Evolutionary conservation across 164 flowering plant genomes (phyloP).

Genomic region (Vitis riparia): DNA sequence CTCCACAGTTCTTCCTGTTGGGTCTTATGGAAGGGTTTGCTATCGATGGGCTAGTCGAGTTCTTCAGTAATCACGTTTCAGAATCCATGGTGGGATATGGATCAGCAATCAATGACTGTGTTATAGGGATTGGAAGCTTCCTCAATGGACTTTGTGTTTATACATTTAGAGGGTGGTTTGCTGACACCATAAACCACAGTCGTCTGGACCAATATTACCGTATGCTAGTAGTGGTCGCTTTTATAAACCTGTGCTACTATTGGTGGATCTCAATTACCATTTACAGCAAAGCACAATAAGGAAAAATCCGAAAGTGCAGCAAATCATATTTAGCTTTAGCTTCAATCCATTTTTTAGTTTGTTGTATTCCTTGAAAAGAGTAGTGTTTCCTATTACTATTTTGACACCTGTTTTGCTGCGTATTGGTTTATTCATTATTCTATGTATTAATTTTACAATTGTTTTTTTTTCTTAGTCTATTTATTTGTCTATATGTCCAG

Average conservation of each 20-base stretch:
- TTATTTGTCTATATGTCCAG: no score
- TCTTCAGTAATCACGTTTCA: not conserved
- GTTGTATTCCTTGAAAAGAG: no score
- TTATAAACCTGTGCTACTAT: slow-evolving; percentile 6
- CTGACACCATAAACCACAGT: slow-evolving; percentile 14
- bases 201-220: slow-evolving; percentile 23
- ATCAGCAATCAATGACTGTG: slow-evolving; percentile 12
- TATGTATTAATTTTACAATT: no score
- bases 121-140: slow-evolving; percentile 20
- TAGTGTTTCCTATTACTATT: no score
- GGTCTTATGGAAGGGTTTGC: slow-evolving; percentile 1
- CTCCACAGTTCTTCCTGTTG: slow-evolving; percentile 22
- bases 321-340: no score
- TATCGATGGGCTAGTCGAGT: not conserved
- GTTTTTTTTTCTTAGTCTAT: no score
- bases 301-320: no score
- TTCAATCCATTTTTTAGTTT: no score
- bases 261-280: not conserved
- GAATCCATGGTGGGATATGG: not conserved
- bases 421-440: no score
- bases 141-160: slow-evolving; percentile 15
- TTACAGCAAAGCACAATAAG: no score
- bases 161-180: slow-evolving; percentile 20
- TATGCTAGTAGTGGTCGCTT: slow-evolving; percentile 9
- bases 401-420: no score